Evolutionary conservation across 495 filamentous ascomycete species (phyloP).

Genomic region (Hapsidospora chrysogenum): DNA sequence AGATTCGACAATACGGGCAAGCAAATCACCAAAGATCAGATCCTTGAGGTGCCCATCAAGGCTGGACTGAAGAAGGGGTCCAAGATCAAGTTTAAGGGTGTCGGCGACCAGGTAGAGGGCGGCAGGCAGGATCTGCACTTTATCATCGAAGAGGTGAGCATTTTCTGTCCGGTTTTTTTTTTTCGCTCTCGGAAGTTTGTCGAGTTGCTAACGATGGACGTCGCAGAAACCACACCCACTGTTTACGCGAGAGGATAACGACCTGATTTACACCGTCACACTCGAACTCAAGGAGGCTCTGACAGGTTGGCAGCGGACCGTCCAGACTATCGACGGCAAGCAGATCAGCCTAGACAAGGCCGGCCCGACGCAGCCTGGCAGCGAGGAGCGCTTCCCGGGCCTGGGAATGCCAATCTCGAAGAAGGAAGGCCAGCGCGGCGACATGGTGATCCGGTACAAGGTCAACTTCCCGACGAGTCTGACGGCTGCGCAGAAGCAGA

Average conservation of each 20-base stretch:
- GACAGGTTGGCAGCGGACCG: constrained; percentile 78
- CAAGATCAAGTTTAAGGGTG: constrained; percentile 93
- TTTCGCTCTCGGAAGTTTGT: neutral
- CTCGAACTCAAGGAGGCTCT: constrained; percentile 91
- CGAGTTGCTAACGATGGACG: no score
- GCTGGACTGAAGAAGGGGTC: constrained; percentile 86
- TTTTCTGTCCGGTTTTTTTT: neutral
- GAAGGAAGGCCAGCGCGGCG: constrained; percentile 66
- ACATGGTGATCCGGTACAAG: constrained; percentile 78
- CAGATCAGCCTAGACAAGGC: constrained; percentile 55
- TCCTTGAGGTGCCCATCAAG: constrained; percentile 87
- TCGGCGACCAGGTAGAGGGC: constrained; percentile 93
- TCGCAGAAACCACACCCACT: constrained; percentile 64
- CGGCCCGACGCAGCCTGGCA: constrained; percentile 73
- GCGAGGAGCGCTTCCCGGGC: constrained; percentile 61
- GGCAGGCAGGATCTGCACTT: constrained; percentile 95
- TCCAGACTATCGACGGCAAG: constrained; percentile 88
- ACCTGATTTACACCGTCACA: constrained; percentile 60
- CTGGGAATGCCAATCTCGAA: constrained; percentile 88
- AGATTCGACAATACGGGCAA: constrained; percentile 75
- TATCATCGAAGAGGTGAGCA: constrained; percentile 79
- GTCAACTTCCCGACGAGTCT: constrained; percentile 76
- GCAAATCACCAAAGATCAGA: constrained; percentile 69
- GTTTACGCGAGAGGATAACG: constrained; percentile 74
- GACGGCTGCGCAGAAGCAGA: constrained; percentile 55